phyloP scores from a whole-genome alignment of 2,329 filamentous ascomycete species.

The Podosphaera xanthii region DNA sequence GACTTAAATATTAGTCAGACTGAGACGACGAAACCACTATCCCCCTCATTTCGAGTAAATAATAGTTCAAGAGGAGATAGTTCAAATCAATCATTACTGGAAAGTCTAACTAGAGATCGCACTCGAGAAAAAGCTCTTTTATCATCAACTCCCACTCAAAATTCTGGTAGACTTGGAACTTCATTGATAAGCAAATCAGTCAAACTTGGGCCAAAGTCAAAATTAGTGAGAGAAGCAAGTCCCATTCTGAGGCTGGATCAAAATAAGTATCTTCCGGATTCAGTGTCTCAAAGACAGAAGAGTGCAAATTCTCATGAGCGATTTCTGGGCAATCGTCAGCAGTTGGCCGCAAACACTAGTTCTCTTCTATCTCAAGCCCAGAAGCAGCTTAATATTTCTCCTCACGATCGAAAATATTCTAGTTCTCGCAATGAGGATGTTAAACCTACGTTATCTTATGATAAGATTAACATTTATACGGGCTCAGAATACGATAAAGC shows the following conservation, averaged over 20 bases:
- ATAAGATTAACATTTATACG: not conserved
- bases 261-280: not conserved
- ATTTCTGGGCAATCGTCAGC: not conserved
- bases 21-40: constrained; percentile 16
- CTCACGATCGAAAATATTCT: not conserved
- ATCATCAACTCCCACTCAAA: not conserved
- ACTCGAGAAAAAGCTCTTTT: not conserved
- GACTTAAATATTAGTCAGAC: constrained; percentile 7
- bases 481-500: constrained; percentile 3
- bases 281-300: not conserved
- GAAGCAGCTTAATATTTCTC: not conserved
- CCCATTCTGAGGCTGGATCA: not conserved
- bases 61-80: constrained; percentile 7
- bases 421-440: not conserved
- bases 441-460: not conserved
- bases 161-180: not conserved
- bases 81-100: constrained; percentile 2
- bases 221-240: not conserved
- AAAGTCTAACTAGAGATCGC: not conserved
- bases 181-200: not conserved
- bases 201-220: not conserved
- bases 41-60: constrained; percentile 14
- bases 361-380: not conserved
- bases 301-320: not conserved
- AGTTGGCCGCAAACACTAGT: not conserved